These are phyloP conservation scores for Aureobasidium vineae DNA, from an alignment of 2,329 filamentous ascomycete species.

Conservation along the genomic window DNA sequence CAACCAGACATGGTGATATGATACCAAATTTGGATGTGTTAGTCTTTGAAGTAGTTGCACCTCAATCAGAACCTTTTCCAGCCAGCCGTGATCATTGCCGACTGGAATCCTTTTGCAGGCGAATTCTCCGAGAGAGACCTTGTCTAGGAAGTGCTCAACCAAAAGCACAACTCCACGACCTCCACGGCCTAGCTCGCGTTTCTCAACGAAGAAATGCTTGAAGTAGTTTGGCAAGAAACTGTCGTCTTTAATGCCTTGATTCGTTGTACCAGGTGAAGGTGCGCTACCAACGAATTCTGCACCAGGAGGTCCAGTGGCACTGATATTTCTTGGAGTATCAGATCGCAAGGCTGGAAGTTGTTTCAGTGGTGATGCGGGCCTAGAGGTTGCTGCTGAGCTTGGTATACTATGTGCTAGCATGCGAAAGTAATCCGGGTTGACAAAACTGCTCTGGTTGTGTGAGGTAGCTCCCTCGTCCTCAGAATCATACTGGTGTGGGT, in stretches of 20 bases:
- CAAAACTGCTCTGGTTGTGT: slow-evolving; percentile 59
- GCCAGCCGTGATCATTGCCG: slow-evolving; percentile 86
- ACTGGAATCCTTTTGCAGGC: slow-evolving; percentile 97
- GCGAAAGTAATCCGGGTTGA: slow-evolving; percentile 91
- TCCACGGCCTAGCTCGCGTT: slow-evolving; percentile 79
- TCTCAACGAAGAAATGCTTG: slow-evolving; percentile 86
- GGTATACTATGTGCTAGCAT: slow-evolving; percentile 70
- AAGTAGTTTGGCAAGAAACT: slow-evolving; percentile 95
- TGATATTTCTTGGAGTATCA: slow-evolving; percentile 33
- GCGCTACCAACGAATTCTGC: slow-evolving; percentile 50
- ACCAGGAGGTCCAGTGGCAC: slow-evolving; percentile 45
- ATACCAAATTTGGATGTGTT: slow-evolving; percentile 91
- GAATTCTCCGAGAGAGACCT: slow-evolving; percentile 83
- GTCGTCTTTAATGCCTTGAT: slow-evolving; percentile 73
- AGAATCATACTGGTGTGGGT: slow-evolving; percentile 26
- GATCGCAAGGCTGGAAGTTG: slow-evolving; percentile 36
- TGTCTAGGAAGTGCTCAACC: slow-evolving; percentile 90
- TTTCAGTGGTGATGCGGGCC: slow-evolving; percentile 53
- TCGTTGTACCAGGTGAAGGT: slow-evolving; percentile 40
- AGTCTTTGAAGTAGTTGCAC: slow-evolving; percentile 90
- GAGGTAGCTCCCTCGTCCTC: slow-evolving; percentile 37
- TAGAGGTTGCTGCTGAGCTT: slow-evolving; percentile 49
- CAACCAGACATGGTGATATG: slow-evolving; percentile 95
- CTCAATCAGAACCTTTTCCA: slow-evolving; percentile 91
- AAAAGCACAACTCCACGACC: slow-evolving; percentile 93